These are phyloP conservation scores for Dipteronia sinensis DNA, from an alignment of 345 rosid genomes.

Conservation along the genomic window DNA sequence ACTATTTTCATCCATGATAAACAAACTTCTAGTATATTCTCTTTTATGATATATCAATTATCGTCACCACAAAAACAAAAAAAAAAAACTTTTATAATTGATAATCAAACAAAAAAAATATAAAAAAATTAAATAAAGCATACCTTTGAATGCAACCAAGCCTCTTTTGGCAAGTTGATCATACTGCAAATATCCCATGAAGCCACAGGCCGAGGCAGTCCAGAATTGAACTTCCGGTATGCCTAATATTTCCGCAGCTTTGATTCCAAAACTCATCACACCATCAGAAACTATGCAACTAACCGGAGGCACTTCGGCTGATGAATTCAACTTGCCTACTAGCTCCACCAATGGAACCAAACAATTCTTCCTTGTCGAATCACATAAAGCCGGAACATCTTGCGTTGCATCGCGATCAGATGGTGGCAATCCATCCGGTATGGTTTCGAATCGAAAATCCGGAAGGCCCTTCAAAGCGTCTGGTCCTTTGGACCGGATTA, in stretches of 20 bases:
- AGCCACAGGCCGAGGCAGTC: slow-evolving; percentile 34
- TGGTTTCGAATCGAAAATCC: slow-evolving; percentile 26
- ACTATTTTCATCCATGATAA: no score
- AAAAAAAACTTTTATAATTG: no score
- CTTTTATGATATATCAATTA: no score
- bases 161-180: slow-evolving; percentile 29
- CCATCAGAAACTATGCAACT: slow-evolving; percentile 27
- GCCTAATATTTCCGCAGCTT: slow-evolving; percentile 29
- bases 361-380: slow-evolving; percentile 14
- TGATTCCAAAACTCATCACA: slow-evolving; percentile 26
- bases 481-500: slow-evolving; percentile 17
- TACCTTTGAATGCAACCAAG: slow-evolving; percentile 30
- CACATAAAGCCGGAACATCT: slow-evolving; percentile 16
- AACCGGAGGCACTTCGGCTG: slow-evolving; percentile 12
- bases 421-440: slow-evolving; percentile 26
- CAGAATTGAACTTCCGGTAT: slow-evolving; percentile 30
- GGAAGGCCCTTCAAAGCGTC: slow-evolving; percentile 19
- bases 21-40: no score
- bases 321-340: slow-evolving; percentile 15
- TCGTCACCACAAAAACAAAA: no score
- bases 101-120: no score
- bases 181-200: slow-evolving; percentile 25
- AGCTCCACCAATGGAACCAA: slow-evolving; percentile 27
- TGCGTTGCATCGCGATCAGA: slow-evolving; percentile 21
- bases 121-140: not conserved